Percentiles rank a stretch among this genome's conserved stretches.
These are phyloP conservation scores for Henckelia pumila DNA, from an alignment of 257 asterid genomes.

Conservation along the genomic window DNA sequence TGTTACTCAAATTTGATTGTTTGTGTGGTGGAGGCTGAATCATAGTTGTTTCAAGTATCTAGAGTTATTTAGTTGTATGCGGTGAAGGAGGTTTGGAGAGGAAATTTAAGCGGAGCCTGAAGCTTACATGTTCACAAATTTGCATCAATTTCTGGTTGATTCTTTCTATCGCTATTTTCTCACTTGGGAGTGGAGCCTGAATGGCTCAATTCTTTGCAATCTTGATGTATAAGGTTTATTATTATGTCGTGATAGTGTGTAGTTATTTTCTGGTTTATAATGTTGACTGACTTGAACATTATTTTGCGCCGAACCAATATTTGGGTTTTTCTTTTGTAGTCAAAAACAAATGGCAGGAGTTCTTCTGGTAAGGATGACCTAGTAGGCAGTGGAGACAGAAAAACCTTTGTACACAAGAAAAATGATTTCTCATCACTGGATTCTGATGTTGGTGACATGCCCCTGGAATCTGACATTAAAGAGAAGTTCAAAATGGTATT, in stretches of 20 bases:
- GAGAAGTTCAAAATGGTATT: slow-evolving; percentile 90
- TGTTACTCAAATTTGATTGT: not conserved
- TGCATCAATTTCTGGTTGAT: not conserved
- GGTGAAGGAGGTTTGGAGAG: not conserved
- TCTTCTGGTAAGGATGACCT: slow-evolving; percentile 43
- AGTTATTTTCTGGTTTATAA: not conserved
- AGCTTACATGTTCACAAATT: not conserved
- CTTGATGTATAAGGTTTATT: not conserved
- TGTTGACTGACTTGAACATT: slow-evolving; percentile 6
- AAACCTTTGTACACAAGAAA: slow-evolving; percentile 34
- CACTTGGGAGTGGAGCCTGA: slow-evolving; percentile 10
- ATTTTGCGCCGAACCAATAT: slow-evolving; percentile 3
- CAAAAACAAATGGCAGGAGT: slow-evolving; percentile 51
- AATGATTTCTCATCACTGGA: slow-evolving; percentile 26
- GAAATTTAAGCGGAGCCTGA: slow-evolving; percentile 1
- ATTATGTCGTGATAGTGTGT: slow-evolving; percentile 5
- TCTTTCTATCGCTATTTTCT: slow-evolving; percentile 14
- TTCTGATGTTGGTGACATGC: slow-evolving; percentile 41
- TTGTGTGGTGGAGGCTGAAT: not conserved
- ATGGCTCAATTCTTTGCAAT: not conserved
- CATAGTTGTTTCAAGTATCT: not conserved
- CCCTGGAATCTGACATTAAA: slow-evolving; percentile 66
- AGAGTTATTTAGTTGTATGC: not conserved
- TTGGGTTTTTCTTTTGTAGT: slow-evolving; percentile 42
- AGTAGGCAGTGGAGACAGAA: slow-evolving; percentile 39